phyloP scores from a whole-genome alignment of 441 rosid species.

The Pelargonium fulgidum region DNA sequence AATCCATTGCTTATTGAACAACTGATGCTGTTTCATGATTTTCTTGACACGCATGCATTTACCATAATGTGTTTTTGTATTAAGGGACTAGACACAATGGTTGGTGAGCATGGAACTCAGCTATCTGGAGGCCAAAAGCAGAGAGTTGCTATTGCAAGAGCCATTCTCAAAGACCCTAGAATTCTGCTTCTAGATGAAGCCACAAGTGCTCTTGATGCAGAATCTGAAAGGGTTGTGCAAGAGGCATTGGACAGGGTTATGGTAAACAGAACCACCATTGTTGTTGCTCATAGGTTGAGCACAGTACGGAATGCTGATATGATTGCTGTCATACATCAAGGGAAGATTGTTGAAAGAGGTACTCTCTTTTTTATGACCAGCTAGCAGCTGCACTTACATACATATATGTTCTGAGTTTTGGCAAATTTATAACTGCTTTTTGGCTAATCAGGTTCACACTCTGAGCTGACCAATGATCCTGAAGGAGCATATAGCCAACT shows the following conservation, averaged over 20 bases:
- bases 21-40: too few relatives aligned
- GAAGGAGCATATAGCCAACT: constrained; percentile 61
- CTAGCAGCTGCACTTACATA: not conserved
- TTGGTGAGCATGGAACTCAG: constrained; percentile 72
- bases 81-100: constrained; percentile 61
- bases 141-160: constrained; percentile 79
- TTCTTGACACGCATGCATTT: constrained; percentile 2
- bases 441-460: constrained; percentile 51
- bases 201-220: constrained; percentile 72
- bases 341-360: constrained; percentile 68
- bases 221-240: constrained; percentile 64
- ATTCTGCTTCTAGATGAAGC: constrained; percentile 77
- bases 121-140: constrained; percentile 83
- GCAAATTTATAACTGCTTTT: not conserved
- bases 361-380: not conserved
- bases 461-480: constrained; percentile 46
- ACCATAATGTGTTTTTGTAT: not conserved
- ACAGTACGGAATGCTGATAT: constrained; percentile 57
- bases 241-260: constrained; percentile 56
- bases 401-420: not conserved
- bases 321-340: constrained; percentile 60
- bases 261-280: constrained; percentile 58
- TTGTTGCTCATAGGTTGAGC: constrained; percentile 71
- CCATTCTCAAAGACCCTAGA: constrained; percentile 57
- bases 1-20: not conserved